Base-by-base conservation (phyloP, 306 rosid genomes). In the Rubus parviflorus region DNA sequence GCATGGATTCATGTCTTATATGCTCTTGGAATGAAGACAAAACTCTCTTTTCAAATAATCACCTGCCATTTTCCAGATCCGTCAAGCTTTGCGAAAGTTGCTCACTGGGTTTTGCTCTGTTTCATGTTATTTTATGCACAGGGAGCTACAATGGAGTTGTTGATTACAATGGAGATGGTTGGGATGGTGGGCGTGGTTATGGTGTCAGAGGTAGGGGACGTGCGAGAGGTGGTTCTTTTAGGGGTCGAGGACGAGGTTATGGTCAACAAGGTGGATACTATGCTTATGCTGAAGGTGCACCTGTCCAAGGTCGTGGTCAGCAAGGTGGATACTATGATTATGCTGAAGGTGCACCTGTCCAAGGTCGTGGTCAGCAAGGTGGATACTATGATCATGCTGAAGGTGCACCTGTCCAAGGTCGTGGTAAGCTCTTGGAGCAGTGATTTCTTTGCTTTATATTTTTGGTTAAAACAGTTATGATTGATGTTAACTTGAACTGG, bases 181-280 rank as follows among this genome's bases (percentile, higher is more conserved):
- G 91, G 92, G 98, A 87, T 71, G 86, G 88, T 45, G 95, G 96
- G 17, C 91, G 83, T 37, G 87, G 98, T 70, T 89, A 81, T 75
- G 96, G 92, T 58, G 89, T 90, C 72, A 86, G 96, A 83, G 91
- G 93, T 17, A 87, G 91, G 76, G 98, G 93, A 62, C 93, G 89
- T 10, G 85, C 75, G 40, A 81, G 92, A 81, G 89, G 95, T 8
- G 90, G 86, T 77, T 65, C 52, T 83, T 83, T 80, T 73, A 76
- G 85, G 72, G 95, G 92, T 30, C 84, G 88, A 48, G 97, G 90
- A 70, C 85, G 92, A 35, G 92, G 89, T 49, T 91, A 84, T 87
- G 90, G 80, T 25, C 89, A 79, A 66, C 76, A 88, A 0, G 81
- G 72, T 79, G 93, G 88, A 16, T 83, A 88, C 67, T 77, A 85